Conservation (phyloP, 208 protist species). For the Angomonas deanei region DNA sequence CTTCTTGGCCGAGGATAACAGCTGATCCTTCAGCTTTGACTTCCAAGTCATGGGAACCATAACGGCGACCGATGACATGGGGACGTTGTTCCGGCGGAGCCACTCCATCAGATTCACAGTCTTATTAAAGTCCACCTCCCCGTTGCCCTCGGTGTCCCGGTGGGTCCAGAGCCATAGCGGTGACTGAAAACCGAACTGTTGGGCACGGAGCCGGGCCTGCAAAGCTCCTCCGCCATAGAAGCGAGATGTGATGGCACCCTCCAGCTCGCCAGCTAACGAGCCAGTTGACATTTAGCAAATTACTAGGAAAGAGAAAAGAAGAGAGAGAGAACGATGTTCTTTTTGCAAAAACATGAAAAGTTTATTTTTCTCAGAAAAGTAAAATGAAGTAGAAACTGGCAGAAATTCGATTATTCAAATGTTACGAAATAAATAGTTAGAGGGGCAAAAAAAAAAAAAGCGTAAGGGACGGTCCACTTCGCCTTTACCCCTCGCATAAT, state of each 20-base stretch:
- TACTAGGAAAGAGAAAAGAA: constrained; percentile 4
- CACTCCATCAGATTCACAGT: constrained; percentile 53
- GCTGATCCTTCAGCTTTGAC: not conserved
- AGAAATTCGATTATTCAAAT: too few species aligned
- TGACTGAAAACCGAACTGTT: constrained; percentile 56
- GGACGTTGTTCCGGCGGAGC: constrained; percentile 49
- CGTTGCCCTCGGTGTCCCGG: constrained; percentile 10
- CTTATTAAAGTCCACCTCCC: constrained; percentile 28
- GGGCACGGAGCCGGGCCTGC: constrained; percentile 19
- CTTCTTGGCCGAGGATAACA: constrained; percentile 3
- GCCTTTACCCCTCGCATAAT: too few species aligned
- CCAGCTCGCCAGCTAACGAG: constrained; percentile 31
- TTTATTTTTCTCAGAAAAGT: too few species aligned
- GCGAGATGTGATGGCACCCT: constrained; percentile 52
- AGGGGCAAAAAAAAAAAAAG: constrained; percentile 2
- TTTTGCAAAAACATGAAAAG: not conserved
- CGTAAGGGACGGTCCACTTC: too few species aligned
- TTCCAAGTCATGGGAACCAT: constrained; percentile 62
- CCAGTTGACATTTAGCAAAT: constrained; percentile 2
- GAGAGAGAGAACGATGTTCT: not conserved
- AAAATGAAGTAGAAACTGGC: too few species aligned
- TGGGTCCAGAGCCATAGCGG: constrained; percentile 86
- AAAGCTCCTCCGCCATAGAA: constrained; percentile 45
- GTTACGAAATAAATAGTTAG: constrained; percentile 7
- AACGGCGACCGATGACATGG: constrained; percentile 38